These are phyloP conservation scores for Colletotrichum sp. DNA, from an alignment of 2,329 filamentous ascomycete genomes.

Conservation along the genomic window DNA sequence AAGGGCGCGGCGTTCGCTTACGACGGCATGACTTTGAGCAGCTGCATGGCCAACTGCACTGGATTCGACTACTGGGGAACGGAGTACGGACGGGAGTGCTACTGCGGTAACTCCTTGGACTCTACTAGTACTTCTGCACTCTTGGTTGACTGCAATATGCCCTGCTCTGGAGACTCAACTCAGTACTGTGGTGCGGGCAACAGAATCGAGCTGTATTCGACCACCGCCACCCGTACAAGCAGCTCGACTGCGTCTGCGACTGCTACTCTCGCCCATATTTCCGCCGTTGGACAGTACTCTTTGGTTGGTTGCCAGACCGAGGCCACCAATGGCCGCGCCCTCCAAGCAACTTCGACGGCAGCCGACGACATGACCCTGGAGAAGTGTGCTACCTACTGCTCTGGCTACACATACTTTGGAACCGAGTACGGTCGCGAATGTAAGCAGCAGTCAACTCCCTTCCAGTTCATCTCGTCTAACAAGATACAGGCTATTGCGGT, in stretches of 20 bases:
- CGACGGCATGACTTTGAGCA: slow-evolving; percentile 55
- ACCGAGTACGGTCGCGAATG: slow-evolving; percentile 44
- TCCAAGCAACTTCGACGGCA: slow-evolving; percentile 34
- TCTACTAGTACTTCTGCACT: slow-evolving; percentile 30
- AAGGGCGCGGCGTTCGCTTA: slow-evolving; percentile 43
- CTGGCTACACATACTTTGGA: slow-evolving; percentile 40
- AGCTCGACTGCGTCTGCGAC: slow-evolving; percentile 33
- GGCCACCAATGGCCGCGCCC: slow-evolving; percentile 38
- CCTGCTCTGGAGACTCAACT: slow-evolving; percentile 44
- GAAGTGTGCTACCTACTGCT: slow-evolving; percentile 39
- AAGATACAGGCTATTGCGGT: slow-evolving; percentile 39
- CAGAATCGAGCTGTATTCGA: slow-evolving; percentile 49
- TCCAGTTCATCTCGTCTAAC: neutral
- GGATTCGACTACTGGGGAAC: slow-evolving; percentile 54
- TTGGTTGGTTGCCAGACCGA: slow-evolving; percentile 47
- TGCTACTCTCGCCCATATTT: slow-evolving; percentile 37
- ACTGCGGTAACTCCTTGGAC: slow-evolving; percentile 47
- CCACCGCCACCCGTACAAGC: slow-evolving; percentile 37
- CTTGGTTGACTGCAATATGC: slow-evolving; percentile 39
- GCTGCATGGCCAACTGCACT: slow-evolving; percentile 51
- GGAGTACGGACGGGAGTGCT: slow-evolving; percentile 59
- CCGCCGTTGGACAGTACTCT: slow-evolving; percentile 35
- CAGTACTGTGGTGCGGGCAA: slow-evolving; percentile 48
- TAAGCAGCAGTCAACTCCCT: neutral
- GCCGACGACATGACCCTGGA: slow-evolving; percentile 43